Evolutionary conservation across 768 basidiomycete species (phyloP).

Genomic region (Gautieria morchelliformis): DNA sequence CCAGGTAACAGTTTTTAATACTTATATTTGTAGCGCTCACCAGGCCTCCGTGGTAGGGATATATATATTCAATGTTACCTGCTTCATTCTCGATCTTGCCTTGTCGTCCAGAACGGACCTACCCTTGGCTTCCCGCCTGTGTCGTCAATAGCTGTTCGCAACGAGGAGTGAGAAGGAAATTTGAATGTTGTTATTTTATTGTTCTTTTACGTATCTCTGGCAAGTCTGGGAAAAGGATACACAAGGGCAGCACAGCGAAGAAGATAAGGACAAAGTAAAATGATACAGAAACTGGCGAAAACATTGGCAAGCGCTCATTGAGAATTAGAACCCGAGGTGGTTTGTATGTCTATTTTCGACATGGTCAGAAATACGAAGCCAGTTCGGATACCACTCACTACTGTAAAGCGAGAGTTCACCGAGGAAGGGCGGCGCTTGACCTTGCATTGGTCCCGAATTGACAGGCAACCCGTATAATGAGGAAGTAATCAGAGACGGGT

Average conservation of each 20-base stretch:
- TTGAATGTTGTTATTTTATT: background rate
- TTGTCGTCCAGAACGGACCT: slow-evolving; percentile 6
- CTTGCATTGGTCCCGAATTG: background rate
- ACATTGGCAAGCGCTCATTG: background rate
- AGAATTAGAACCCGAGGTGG: background rate
- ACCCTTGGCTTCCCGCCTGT: slow-evolving; percentile 6
- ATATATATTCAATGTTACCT: slow-evolving; percentile 8
- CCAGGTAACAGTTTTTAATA: background rate
- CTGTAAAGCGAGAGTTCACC: background rate
- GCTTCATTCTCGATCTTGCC: slow-evolving; percentile 6
- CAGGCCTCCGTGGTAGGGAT: background rate
- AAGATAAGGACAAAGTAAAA: background rate
- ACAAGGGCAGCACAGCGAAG: background rate
- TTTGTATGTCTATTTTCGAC: background rate
- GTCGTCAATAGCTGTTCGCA: background rate
- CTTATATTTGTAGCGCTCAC: background rate
- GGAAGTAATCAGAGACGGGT: slow-evolving; percentile 3
- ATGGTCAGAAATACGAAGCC: background rate
- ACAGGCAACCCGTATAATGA: slow-evolving; percentile 4
- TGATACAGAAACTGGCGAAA: background rate
- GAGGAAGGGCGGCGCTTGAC: background rate
- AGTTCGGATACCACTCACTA: background rate
- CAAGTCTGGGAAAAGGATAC: background rate
- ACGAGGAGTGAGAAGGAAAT: background rate
- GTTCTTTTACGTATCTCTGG: background rate